Evolutionary conservation across 2,329 filamentous ascomycete genomes (phyloP), one percentile per base, ranked within the genome.

Genomic region (Cladosporium sp.): DNA sequence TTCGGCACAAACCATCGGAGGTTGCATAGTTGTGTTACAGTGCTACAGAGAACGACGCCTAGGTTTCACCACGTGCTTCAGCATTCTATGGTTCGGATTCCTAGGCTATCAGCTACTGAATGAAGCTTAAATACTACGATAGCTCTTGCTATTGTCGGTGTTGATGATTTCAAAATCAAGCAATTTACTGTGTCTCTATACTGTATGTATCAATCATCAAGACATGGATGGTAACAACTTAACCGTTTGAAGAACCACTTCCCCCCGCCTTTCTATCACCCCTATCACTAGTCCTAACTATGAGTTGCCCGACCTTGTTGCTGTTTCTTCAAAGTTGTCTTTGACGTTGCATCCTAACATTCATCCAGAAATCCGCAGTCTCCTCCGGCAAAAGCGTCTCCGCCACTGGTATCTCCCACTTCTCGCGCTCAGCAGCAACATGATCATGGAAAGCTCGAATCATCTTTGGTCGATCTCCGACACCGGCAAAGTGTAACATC

Each of bases 401-500:
- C 61, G 74, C 74, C 18, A 76, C 66, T 18, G 76, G 75, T 25
- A 79, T 69, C 68, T 78, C 76, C 76, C 76, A 78, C 48, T 77
- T 75, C n/a, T 76, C 74, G 30, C 75, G 65, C 68, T 77, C 75
- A 58, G 72, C 70, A 69, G 77, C 76, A 1, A 76, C 75, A 3
- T 73, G 67, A 21, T 75, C 72, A 2, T 77, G 67, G 76, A 78
- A 81, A 53, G 75, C 74, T 18, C 67, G 66, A 69, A 81, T 76
- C 18, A 73, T 69, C 49, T 72, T 67, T 25, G 75, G 71, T 21
- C 77, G 75, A 10, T 77, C 67, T 7, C 54, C 54, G 0, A 76
- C 69, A 1, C 79, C 79, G 8, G 79, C 76, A 65, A 81, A 80
- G 66, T 81, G 79, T n/a, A 81, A 76, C 13, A 81, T 67, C 62